phyloP scores from a whole-genome alignment of 1,139 yeast genomes.

The Hansenula sp. region DNA sequence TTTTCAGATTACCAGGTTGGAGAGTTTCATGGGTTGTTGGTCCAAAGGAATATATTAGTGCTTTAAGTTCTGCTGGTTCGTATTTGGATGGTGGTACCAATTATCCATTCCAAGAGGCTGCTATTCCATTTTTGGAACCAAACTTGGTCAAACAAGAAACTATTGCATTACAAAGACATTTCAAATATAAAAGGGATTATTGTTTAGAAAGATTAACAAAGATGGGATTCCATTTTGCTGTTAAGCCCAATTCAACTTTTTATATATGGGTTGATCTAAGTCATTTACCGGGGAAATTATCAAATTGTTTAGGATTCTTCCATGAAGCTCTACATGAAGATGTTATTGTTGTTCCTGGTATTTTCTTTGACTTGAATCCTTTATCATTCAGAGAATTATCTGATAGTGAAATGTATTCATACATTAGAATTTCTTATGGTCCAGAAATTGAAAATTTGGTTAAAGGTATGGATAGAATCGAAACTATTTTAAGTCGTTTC shows the following conservation, averaged over 20 bases:
- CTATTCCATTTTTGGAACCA: conserved; percentile 56
- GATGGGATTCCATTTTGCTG: conserved; percentile 56
- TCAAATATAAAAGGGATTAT: conserved; percentile 60
- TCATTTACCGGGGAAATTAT: conserved; percentile 56
- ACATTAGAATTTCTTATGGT: conserved; percentile 61
- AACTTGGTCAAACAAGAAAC: conserved; percentile 48
- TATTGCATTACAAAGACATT: conserved; percentile 59
- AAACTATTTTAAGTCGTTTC: conserved; percentile 47
- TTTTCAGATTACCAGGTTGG: conserved; percentile 69
- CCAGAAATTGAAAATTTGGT: conserved; percentile 54
- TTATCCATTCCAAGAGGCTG: conserved; percentile 64
- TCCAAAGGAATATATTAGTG: conserved; percentile 58
- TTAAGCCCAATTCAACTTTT: conserved; percentile 60
- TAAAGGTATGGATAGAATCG: conserved; percentile 67
- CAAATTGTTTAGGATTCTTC: conserved; percentile 63
- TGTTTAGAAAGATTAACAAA: conserved; percentile 45
- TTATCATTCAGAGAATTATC: conserved; percentile 57
- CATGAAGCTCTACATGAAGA: conserved; percentile 65
- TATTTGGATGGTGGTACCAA: conserved; percentile 65
- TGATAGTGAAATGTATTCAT: conserved; percentile 64
- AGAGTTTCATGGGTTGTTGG: conserved; percentile 68
- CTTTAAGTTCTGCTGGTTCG: conserved; percentile 61
- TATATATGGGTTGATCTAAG: conserved; percentile 61
- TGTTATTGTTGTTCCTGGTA: conserved; percentile 66
- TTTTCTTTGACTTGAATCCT: conserved; percentile 64